Base-by-base conservation (phyloP, 495 filamentous ascomycete genomes). In the Melanomma pulvis-pyrius region DNA sequence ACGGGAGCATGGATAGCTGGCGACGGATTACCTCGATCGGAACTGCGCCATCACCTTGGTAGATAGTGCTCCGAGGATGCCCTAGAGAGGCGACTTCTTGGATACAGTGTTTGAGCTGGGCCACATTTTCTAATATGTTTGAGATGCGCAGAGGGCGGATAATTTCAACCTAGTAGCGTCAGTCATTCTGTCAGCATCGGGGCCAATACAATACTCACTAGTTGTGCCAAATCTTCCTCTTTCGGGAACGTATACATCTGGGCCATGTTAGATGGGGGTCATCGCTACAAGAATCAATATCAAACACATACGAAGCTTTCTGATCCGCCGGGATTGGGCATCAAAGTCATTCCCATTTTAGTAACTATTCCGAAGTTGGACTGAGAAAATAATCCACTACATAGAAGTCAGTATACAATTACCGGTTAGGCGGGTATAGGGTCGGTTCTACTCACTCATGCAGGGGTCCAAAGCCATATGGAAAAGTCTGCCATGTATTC, bases 181-280 rank as follows among this genome's bases (percentile, higher is more conserved):
- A n/a, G n/a, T n/a, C n/a, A n/a, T n/a, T n/a, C n/a, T 68, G 6
- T 68, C 65, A 2, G 63, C 63, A 2, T 63, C 53, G 9, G 59
- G 46, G 1, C 52, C 65, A 17, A 68, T 44, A 30, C 50, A 51
- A n/a, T 39, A 57, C n/a, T 68, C 65, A 13, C 54, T 49, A 1
- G 47, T 39, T n/a, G n/a, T n/a, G n/a, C n/a, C n/a, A n/a, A n/a
- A n/a, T n/a, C n/a, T n/a, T n/a, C n/a, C n/a, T n/a, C n/a, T n/a
- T n/a, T n/a, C n/a, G n/a, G n/a, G 53, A 68, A 68, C 6, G 65
- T 68, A 47, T 68, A 68, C 65, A 68, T 68, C 58, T 61, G n/a
- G 58, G 17, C 12, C n/a, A n/a, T 3, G 26, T 30, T 36, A 30
- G 12, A 49, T 17, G 11, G 25, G 19, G 57, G 48, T 2, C 3